Evolutionary conservation across 345 rosid species (phyloP).

Genomic region (Pugionium dolabratum): DNA sequence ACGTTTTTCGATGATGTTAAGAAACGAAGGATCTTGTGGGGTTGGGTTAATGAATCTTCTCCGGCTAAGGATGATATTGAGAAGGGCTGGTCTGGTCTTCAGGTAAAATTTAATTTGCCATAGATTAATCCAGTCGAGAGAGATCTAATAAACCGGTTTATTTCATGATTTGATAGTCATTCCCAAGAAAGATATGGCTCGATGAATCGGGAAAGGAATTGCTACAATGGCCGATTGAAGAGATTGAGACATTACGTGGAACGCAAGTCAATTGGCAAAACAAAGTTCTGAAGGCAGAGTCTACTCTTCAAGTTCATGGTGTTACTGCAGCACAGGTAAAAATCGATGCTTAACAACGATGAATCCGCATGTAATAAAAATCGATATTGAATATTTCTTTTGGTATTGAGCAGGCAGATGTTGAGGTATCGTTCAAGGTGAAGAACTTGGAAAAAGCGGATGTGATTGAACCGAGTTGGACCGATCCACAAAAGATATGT

Average conservation of each 20-base stretch:
- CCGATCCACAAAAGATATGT: conserved; percentile 56
- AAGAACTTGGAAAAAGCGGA: conserved; percentile 51
- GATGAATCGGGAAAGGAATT: conserved; percentile 56
- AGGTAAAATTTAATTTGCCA: conserved; percentile 21
- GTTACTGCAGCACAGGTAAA: conserved; percentile 57
- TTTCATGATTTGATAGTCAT: conserved; percentile 43
- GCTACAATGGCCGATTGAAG: conserved; percentile 68
- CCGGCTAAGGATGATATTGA: conserved; percentile 40
- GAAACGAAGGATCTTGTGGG: conserved; percentile 64
- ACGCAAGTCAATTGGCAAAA: conserved; percentile 35
- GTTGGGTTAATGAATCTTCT: conserved; percentile 70
- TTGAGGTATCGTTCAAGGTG: conserved; percentile 56
- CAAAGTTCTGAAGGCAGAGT: conserved; percentile 44
- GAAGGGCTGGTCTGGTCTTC: conserved; percentile 41
- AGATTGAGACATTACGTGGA: conserved; percentile 54
- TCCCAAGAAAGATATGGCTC: conserved; percentile 65
- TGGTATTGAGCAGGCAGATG: conserved; percentile 61
- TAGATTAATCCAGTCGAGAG: neutral
- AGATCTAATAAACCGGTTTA: neutral
- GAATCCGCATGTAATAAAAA: neutral
- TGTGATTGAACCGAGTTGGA: conserved; percentile 49
- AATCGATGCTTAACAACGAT: neutral
- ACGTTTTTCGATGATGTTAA: conserved; percentile 57
- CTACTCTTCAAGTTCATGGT: conserved; percentile 50
- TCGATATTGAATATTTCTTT: neutral